Conservation (phyloP, 768 basidiomycete species). For the Lyophyllum atratum region DNA sequence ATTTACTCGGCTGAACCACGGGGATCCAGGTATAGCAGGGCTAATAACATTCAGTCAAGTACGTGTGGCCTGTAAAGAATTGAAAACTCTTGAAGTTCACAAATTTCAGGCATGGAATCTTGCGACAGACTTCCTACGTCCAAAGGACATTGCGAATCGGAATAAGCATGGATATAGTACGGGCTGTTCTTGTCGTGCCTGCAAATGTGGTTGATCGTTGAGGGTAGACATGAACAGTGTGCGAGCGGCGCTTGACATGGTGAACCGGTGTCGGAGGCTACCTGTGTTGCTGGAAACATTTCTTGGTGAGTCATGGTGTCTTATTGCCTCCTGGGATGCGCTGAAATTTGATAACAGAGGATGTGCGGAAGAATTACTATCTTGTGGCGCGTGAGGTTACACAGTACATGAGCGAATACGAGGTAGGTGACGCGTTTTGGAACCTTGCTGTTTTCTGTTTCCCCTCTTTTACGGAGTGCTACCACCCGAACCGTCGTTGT, state of each 20-base stretch:
- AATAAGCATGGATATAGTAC: constrained; percentile 25
- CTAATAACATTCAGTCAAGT: constrained; percentile 68
- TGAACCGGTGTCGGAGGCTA: constrained; percentile 61
- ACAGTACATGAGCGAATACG: constrained; percentile 58
- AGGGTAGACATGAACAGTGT: constrained; percentile 48
- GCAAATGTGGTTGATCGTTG: constrained; percentile 6
- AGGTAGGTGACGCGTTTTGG: constrained; percentile 40
- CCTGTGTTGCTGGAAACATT: constrained; percentile 70
- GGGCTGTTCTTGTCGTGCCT: constrained; percentile 2
- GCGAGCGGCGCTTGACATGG: constrained; percentile 55
- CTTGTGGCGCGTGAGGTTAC: constrained; percentile 64
- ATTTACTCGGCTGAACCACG: constrained; percentile 62
- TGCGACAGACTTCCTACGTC: constrained; percentile 55
- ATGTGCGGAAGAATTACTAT: constrained; percentile 58
- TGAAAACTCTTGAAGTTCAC: background rate
- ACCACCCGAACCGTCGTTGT: background rate
- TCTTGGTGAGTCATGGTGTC: constrained; percentile 50
- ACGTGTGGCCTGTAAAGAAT: constrained; percentile 5
- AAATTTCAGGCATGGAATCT: constrained; percentile 58
- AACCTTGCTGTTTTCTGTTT: no score
- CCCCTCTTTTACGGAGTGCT: background rate
- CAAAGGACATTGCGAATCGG: constrained; percentile 49
- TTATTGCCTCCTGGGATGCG: background rate
- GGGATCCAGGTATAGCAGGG: constrained; percentile 62
- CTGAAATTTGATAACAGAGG: constrained; percentile 42